phyloP scores from a whole-genome alignment of 1,284 basidiomycete genomes.

The Ceratobasidium sp. region DNA sequence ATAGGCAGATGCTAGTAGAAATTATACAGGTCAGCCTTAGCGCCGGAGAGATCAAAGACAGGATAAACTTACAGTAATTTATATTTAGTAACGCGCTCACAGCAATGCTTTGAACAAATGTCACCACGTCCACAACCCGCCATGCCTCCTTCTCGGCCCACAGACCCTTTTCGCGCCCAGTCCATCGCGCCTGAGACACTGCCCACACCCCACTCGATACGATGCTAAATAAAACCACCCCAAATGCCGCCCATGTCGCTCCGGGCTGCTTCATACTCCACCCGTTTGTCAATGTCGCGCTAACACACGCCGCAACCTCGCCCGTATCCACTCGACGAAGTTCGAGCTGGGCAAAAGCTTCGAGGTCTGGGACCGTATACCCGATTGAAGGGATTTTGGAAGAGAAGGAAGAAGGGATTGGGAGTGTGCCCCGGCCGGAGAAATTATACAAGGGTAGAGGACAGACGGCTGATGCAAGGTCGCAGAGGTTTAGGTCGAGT shows the following conservation, averaged over 20 bases:
- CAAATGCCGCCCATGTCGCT: constrained; percentile 56
- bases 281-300: constrained; percentile 93
- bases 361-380: constrained; percentile 91
- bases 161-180: neutral
- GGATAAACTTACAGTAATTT: constrained; percentile 68
- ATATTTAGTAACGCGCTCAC: constrained; percentile 83
- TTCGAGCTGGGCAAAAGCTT: constrained; percentile 88
- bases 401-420: constrained; percentile 70
- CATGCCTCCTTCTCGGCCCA: constrained; percentile 44
- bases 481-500: constrained; percentile 80
- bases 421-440: constrained; percentile 78
- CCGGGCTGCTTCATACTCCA: constrained; percentile 82
- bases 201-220: constrained; percentile 57
- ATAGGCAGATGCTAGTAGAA: constrained; percentile 30
- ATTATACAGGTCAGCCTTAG: neutral
- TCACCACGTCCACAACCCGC: constrained; percentile 83
- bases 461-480: constrained; percentile 80
- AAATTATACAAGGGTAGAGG: constrained; percentile 91
- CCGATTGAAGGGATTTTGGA: constrained; percentile 81
- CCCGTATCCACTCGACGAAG: constrained; percentile 78
- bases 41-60: neutral
- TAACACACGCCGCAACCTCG: constrained; percentile 87
- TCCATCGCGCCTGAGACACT: constrained; percentile 23
- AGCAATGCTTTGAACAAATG: constrained; percentile 86
- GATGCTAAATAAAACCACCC: constrained; percentile 59